These are phyloP conservation scores for Akebia trifoliata DNA, from an alignment of 164 flowering plant species.

Conservation along the genomic window DNA sequence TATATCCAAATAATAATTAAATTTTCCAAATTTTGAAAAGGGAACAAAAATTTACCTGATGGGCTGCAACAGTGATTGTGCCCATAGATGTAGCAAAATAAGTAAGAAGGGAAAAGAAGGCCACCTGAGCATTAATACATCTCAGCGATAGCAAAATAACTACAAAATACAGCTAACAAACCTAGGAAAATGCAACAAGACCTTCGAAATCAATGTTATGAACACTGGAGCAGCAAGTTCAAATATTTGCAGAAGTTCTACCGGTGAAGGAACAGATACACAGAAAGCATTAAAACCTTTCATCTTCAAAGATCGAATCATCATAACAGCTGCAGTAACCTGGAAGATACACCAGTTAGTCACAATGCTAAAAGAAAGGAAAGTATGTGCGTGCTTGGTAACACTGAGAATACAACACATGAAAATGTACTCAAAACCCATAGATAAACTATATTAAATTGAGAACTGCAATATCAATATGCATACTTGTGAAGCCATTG, in stretches of 20 bases:
- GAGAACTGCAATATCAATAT: too few species aligned
- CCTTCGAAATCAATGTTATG: constrained; percentile 88
- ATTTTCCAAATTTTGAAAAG: background rate
- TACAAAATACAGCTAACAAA: too few species aligned
- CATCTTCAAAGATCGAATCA: constrained; percentile 64
- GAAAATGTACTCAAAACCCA: constrained; percentile 2
- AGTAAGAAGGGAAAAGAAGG: constrained; percentile 65
- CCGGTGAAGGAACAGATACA: constrained; percentile 56
- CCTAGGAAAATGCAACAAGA: too few species aligned
- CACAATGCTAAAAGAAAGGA: background rate
- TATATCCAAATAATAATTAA: too few species aligned
- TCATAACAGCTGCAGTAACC: constrained; percentile 88
- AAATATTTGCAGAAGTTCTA: constrained; percentile 59
- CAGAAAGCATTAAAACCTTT: constrained; percentile 76
- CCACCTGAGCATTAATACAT: constrained; percentile 46
- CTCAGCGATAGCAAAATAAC: too few species aligned
- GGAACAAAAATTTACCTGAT: constrained; percentile 54
- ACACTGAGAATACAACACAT: background rate
- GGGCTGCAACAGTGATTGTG: constrained; percentile 54
- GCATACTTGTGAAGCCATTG: constrained; percentile 87
- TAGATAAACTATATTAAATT: too few species aligned
- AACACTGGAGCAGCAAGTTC: constrained; percentile 93
- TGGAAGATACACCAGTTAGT: constrained; percentile 28
- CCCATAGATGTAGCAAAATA: constrained; percentile 90
- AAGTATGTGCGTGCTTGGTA: background rate